A percentile compares a stretch with the other conserved stretches of the same genome.
These are phyloP conservation scores for Persicaria maculosa DNA, from an alignment of 148 eudicot genomes.

Conservation along the genomic window DNA sequence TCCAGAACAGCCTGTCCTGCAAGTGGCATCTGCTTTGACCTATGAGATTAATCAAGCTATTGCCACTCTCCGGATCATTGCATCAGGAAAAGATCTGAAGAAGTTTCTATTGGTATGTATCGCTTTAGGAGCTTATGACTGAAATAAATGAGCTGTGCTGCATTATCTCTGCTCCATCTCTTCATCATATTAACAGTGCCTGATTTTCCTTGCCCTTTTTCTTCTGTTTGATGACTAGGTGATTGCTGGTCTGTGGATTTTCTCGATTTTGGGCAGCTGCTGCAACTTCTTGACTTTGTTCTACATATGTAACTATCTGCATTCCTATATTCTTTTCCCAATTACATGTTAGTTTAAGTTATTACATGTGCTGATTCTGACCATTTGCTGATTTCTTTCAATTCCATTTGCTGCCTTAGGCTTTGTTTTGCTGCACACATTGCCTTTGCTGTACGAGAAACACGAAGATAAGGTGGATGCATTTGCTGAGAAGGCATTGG, in stretches of 20 bases:
- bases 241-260: slow-evolving; percentile 17
- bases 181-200: not conserved
- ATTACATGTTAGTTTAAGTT: not conserved
- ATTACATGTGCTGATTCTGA: not conserved
- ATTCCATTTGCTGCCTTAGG: slow-evolving; percentile 17
- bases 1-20: slow-evolving; percentile 42
- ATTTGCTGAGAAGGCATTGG: slow-evolving; percentile 66
- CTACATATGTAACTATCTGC: slow-evolving; percentile 8
- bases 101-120: slow-evolving; percentile 43
- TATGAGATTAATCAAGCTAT: slow-evolving; percentile 44
- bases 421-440: slow-evolving; percentile 64
- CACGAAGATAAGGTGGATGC: slow-evolving; percentile 78
- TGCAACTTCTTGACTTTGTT: slow-evolving; percentile 24
- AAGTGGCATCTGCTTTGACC: slow-evolving; percentile 40
- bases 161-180: not conserved
- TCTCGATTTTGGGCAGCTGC: slow-evolving; percentile 21
- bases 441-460: slow-evolving; percentile 80
- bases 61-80: slow-evolving; percentile 38
- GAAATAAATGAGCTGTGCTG: not conserved
- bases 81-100: slow-evolving; percentile 56
- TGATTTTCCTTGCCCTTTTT: not conserved
- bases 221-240: slow-evolving; percentile 1
- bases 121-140: not conserved
- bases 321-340: not conserved
- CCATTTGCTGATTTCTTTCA: not conserved